phyloP scores from a whole-genome alignment of 176 grass and related monocot species.

The Poa pratensis region DNA sequence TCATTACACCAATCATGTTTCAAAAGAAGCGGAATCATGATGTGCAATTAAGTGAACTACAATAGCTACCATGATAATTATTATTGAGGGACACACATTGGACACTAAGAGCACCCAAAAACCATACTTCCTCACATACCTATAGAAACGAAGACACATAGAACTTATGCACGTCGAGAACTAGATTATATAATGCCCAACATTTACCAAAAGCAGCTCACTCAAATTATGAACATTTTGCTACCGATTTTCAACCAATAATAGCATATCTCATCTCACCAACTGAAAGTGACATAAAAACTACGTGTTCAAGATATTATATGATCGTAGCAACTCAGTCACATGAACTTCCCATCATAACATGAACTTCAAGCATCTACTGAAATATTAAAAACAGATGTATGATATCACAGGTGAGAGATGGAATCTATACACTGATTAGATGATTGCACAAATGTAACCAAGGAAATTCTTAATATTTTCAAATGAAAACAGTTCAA shows the following conservation, averaged over 20 bases:
- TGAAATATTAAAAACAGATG: not conserved
- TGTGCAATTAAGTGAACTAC: not conserved
- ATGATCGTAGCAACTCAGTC: conserved; percentile 21
- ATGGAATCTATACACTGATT: not conserved
- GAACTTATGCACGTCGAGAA: not conserved
- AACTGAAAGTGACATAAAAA: conserved; percentile 23
- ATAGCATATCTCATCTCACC: conserved; percentile 21
- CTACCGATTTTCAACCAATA: not conserved
- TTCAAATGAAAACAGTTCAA: conserved; percentile 13
- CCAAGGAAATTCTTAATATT: not conserved
- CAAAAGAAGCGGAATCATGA: not conserved
- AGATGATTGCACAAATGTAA: not conserved
- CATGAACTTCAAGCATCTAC: not conserved
- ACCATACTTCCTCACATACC: not conserved
- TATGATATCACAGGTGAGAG: not conserved
- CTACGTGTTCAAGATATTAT: not conserved
- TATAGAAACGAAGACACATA: not conserved
- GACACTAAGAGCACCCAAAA: not conserved
- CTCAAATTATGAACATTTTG: not conserved
- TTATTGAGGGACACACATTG: not conserved
- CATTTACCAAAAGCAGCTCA: conserved; percentile 31
- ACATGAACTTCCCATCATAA: not conserved
- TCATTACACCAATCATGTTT: not conserved
- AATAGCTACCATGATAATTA: not conserved
- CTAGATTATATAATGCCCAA: not conserved